A percentile compares a stretch with the other conserved stretches of the same genome.
Conservation (phyloP, 2,329 filamentous ascomycete species). For the Penicillium hesseltinei region DNA sequence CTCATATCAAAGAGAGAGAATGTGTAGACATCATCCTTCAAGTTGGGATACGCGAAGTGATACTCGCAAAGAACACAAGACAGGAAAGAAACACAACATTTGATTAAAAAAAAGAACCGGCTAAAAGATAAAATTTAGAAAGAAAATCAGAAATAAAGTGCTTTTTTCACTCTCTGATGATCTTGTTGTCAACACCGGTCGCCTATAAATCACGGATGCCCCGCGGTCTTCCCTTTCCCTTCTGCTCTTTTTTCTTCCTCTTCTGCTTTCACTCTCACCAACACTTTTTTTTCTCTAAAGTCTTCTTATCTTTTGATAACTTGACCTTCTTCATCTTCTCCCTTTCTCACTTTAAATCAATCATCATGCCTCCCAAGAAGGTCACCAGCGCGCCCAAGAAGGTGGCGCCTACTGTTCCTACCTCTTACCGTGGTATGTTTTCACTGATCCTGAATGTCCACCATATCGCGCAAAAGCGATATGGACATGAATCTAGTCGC, state of each 20-base stretch:
- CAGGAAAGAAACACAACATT: background rate
- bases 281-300: background rate
- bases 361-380: constrained; percentile 65
- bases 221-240: constrained; percentile 40
- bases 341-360: constrained; percentile 12
- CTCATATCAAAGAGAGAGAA: background rate
- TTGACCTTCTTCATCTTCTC: constrained; percentile 13
- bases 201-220: constrained; percentile 46
- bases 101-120: background rate
- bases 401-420: constrained; percentile 50
- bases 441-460: constrained; percentile 44
- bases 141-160: constrained; percentile 16
- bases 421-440: constrained; percentile 65
- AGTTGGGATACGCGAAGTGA: background rate
- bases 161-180: constrained; percentile 33
- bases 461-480: constrained; percentile 46
- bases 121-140: background rate
- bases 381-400: constrained; percentile 58
- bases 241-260: constrained; percentile 29
- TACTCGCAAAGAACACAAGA: constrained; percentile 3
- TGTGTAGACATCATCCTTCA: background rate
- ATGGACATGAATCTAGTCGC: constrained; percentile 49
- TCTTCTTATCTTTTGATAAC: constrained; percentile 1
- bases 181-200: constrained; percentile 43
- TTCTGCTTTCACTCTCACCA: constrained; percentile 13